These are phyloP conservation scores for Candida krabiensis DNA, from an alignment of 805 yeast genomes.

Conservation along the genomic window DNA sequence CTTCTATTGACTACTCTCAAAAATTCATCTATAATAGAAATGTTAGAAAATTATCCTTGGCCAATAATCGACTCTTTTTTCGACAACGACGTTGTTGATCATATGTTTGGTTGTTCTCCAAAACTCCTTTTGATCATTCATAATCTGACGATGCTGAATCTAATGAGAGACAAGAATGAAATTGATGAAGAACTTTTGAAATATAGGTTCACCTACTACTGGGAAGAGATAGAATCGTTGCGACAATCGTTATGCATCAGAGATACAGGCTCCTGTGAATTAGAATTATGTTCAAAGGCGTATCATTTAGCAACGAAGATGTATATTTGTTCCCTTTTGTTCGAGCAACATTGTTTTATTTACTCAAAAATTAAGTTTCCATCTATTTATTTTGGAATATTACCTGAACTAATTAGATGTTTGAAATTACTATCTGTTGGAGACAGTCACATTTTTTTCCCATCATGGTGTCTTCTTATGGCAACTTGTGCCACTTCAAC, in stretches of 20 bases:
- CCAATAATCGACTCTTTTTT: constrained; percentile 24
- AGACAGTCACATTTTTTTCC: constrained; percentile 19
- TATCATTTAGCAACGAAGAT: too few relatives aligned
- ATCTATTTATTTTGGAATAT: constrained; percentile 1
- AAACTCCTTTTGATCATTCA: constrained; percentile 21
- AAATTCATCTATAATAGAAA: too few relatives aligned
- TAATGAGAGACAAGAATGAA: too few relatives aligned
- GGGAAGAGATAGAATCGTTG: too few relatives aligned
- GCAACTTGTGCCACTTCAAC: constrained; percentile 12
- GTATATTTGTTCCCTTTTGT: too few relatives aligned
- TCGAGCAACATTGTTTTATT: too few relatives aligned
- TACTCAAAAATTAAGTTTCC: constrained; percentile 6
- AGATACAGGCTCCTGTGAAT: too few relatives aligned
- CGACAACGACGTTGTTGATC: constrained; percentile 24
- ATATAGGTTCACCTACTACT: too few relatives aligned
- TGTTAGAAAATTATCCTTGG: constrained; percentile 21
- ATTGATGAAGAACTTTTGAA: too few relatives aligned
- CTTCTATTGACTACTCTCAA: constrained; percentile 26
- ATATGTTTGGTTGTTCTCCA: too few relatives aligned
- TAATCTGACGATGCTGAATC: constrained; percentile 16
- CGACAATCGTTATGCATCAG: too few relatives aligned
- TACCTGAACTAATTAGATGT: constrained; percentile 8
- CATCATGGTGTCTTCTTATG: constrained; percentile 30
- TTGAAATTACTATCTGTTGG: constrained; percentile 8
- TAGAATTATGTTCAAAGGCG: too few relatives aligned